Base-by-base conservation (phyloP, 106 monocot species). In the Apostasia ramifera region DNA sequence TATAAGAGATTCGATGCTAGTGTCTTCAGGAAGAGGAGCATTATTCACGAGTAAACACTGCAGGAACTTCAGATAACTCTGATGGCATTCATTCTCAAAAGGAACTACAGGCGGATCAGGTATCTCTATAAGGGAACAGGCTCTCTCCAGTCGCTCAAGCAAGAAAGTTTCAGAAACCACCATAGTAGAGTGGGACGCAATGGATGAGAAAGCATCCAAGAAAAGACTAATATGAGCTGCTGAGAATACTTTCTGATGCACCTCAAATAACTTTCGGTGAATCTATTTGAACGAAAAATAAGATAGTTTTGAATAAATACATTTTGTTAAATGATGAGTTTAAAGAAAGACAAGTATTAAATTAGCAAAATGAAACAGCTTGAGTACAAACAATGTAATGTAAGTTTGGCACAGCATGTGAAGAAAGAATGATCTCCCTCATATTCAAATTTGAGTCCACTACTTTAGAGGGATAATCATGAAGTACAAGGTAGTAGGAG, bases 81-180 rank as follows among this genome's bases (percentile, higher is more conserved):
- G 84, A 53, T 87, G 74, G 10, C 90, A 76, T 64, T 93, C 92
- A 57, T 87, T 93, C 70, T 98, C 90, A 52, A 93, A 93, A 71
- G 87, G 90, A 37, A 98, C 86, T 43, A 90, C 53, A 10, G 98
- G 89, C 1, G 90, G 98, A 3, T 93, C 84, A 41, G 92, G 65
- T 1, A 87, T 79, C 71, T 98, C 98, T 55, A 98, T 57, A 14
- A 83, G 85, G 40, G 73, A 67, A 54, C 90, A 98, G 44, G 87
- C 85, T 66, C 76, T 83, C 59, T 88, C 82, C 37, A 98, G 83
- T 57, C 93, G 87, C 53, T 38, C 66, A 10, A 61, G 90, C 3
- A 93, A 47, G 40, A 57, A 40, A 9, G 75, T 66, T 71, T 85
- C 81, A 46, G 53, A 59, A 47, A 51, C 77, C 70, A 90, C 66